Evolutionary conservation across 176 grass and related monocot genomes (phyloP).

Genomic region (maize (Zea mays)): Zm-B73-REFERENCE-NAM-5.0 NC_050105.1:126791501-126792000

Average conservation of each 20-base stretch:
- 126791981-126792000: background rate
- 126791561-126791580: constrained; percentile 57
- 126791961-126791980: background rate
- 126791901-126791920: constrained; percentile 24
- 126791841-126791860: background rate
- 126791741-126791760: constrained; percentile 32
- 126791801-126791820: constrained; percentile 46
- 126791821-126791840: background rate
- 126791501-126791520: constrained; percentile 49
- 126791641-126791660: constrained; percentile 64
- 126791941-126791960: constrained; percentile 22
- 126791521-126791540: constrained; percentile 79
- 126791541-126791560: constrained; percentile 44
- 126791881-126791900: background rate
- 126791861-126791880: background rate
- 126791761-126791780: constrained; percentile 4
- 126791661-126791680: constrained; percentile 28
- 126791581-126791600: constrained; percentile 68
- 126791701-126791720: constrained; percentile 50
- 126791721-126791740: constrained; percentile 46
- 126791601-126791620: constrained; percentile 82
- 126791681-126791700: background rate
- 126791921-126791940: background rate
- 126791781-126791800: constrained; percentile 2
- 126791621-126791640: constrained; percentile 57